These are phyloP conservation scores for Paralagenidium karlingii DNA, from an alignment of 352 stramenopile genomes.

Conservation along the genomic window DNA sequence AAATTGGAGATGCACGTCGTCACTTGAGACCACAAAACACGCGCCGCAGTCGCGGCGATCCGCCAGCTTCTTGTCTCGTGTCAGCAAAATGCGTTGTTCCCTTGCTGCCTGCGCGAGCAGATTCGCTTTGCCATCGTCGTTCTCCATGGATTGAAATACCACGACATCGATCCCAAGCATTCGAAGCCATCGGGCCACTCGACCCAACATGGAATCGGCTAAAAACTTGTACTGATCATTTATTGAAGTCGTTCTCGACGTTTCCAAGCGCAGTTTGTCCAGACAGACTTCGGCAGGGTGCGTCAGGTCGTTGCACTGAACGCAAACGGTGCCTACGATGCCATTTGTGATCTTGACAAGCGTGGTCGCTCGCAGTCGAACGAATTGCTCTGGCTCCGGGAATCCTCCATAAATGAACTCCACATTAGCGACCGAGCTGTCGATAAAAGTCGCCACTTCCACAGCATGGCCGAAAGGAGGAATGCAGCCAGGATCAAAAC, in stretches of 20 bases:
- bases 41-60: constrained; percentile 47
- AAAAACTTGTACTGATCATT: constrained; percentile 41
- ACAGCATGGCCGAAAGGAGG: constrained; percentile 50
- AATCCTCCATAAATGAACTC: too few relatives aligned
- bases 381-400: too few relatives aligned
- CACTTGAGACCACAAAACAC: constrained; percentile 62
- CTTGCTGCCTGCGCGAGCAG: constrained; percentile 29
- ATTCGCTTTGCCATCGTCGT: constrained; percentile 7
- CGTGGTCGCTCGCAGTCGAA: too few relatives aligned
- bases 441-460: too few relatives aligned
- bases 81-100: constrained; percentile 65
- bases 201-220: constrained; percentile 59
- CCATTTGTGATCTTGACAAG: constrained; percentile 23
- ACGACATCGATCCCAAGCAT: constrained; percentile 65
- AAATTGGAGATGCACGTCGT: constrained; percentile 59
- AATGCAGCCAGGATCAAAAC: constrained; percentile 47
- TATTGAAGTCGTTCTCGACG: neutral
- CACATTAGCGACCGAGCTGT: too few relatives aligned
- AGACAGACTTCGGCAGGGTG: neutral
- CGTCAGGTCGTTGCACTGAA: too few relatives aligned
- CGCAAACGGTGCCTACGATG: too few relatives aligned
- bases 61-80: constrained; percentile 59
- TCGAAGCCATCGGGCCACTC: constrained; percentile 62
- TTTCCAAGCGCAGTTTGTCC: neutral
- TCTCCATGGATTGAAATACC: too few relatives aligned